Evolutionary conservation across 2,329 filamentous ascomycete species (phyloP).

Genomic region (Pseudogymnoascus sp.): DNA sequence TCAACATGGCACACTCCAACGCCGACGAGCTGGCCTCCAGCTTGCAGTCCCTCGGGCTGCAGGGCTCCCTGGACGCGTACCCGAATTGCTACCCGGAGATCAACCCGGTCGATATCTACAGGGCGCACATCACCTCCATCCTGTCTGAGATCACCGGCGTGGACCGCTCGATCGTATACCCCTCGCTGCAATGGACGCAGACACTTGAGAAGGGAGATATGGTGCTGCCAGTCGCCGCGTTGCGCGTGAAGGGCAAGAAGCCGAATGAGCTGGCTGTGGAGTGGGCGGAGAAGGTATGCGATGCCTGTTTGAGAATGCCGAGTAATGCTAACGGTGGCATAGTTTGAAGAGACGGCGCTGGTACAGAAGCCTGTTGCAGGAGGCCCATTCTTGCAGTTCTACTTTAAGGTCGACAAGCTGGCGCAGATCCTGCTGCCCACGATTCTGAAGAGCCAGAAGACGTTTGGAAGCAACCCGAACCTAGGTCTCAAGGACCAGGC

Average conservation of each 20-base stretch:
- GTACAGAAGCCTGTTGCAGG: slow-evolving; percentile 60
- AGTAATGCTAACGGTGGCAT: slow-evolving; percentile 6
- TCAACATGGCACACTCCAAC: slow-evolving; percentile 8
- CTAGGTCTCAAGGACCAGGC: slow-evolving; percentile 53
- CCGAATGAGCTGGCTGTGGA: slow-evolving; percentile 53
- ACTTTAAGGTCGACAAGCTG: slow-evolving; percentile 64
- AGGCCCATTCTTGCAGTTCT: slow-evolving; percentile 69
- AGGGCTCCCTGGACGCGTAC: slow-evolving; percentile 30
- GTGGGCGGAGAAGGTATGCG: slow-evolving; percentile 50
- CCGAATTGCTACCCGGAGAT: slow-evolving; percentile 55
- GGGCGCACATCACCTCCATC: slow-evolving; percentile 64
- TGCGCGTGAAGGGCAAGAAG: slow-evolving; percentile 66
- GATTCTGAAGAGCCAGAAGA: slow-evolving; percentile 52
- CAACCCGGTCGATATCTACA: slow-evolving; percentile 74
- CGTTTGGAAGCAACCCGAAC: slow-evolving; percentile 57
- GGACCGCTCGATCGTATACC: slow-evolving; percentile 62
- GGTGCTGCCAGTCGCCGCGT: slow-evolving; percentile 67
- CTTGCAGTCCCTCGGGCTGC: slow-evolving; percentile 23
- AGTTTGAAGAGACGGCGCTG: slow-evolving; percentile 66
- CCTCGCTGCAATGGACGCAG: slow-evolving; percentile 68
- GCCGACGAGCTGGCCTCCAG: slow-evolving; percentile 12
- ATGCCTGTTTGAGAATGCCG: slow-evolving; percentile 9
- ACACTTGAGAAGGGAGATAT: slow-evolving; percentile 77
- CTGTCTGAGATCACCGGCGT: slow-evolving; percentile 63
- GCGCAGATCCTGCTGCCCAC: slow-evolving; percentile 58